Evolutionary conservation across 2,329 filamentous ascomycete genomes (phyloP).

Genomic region (Nemania sp.): DNA sequence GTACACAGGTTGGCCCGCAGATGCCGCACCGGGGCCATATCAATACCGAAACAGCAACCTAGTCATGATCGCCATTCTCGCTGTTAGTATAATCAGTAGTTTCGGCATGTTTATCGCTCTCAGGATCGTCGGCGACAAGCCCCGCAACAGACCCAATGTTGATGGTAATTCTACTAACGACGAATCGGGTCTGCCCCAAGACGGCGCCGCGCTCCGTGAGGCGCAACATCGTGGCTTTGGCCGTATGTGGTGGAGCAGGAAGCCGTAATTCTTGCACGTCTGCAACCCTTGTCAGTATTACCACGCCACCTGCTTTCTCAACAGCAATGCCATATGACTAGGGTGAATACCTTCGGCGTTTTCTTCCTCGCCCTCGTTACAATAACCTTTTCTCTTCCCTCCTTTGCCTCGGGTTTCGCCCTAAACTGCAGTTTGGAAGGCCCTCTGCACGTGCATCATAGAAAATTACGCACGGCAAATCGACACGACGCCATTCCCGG

Average conservation of each 20-base stretch:
- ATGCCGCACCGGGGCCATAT: slow-evolving; percentile 67
- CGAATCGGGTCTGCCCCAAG: slow-evolving; percentile 54
- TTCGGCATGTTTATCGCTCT: slow-evolving; percentile 70
- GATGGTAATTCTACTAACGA: slow-evolving; percentile 45
- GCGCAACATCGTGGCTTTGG: slow-evolving; percentile 61
- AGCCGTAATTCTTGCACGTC: slow-evolving; percentile 28
- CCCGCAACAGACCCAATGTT: slow-evolving; percentile 50
- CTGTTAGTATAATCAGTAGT: slow-evolving; percentile 74
- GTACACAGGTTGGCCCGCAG: slow-evolving; percentile 83
- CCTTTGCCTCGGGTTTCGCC: neutral
- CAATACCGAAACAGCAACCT: slow-evolving; percentile 84
- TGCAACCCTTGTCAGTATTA: slow-evolving; percentile 19
- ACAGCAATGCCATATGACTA: slow-evolving; percentile 23
- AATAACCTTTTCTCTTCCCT: slow-evolving; percentile 25
- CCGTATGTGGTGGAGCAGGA: slow-evolving; percentile 45
- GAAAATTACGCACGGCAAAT: slow-evolving; percentile 41
- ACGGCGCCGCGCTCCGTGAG: slow-evolving; percentile 65
- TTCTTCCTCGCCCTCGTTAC: neutral
- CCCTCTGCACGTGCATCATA: slow-evolving; percentile 39
- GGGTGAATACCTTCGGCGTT: slow-evolving; percentile 10
- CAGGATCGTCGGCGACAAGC: slow-evolving; percentile 59
- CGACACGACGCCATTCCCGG: slow-evolving; percentile 46
- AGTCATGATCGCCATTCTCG: slow-evolving; percentile 85
- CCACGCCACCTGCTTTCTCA: slow-evolving; percentile 33
- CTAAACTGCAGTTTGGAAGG: slow-evolving; percentile 31